Conservation (phyloP, 352 stramenopile genomes). For the Aphanomyces cochlioides region DNA sequence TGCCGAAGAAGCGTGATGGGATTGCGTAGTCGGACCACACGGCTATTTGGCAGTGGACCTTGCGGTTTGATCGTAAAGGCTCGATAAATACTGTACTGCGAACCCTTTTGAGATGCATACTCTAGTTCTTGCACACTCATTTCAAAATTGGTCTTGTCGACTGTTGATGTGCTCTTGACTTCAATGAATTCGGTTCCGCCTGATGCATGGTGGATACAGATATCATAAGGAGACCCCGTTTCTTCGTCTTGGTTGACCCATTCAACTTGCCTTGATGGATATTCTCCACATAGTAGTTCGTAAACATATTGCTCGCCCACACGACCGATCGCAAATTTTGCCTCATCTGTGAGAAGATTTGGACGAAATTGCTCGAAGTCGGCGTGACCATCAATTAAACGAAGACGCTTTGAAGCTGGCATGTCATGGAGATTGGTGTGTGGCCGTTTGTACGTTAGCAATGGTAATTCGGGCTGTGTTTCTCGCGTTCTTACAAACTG, state of each 20-base stretch:
- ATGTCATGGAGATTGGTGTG: no score
- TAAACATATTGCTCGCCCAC: conserved; percentile 83
- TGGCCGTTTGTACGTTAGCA: no score
- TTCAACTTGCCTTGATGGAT: conserved; percentile 44
- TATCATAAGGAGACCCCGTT: conserved; percentile 78
- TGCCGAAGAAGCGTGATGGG: conserved; percentile 72
- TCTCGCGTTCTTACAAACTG: background rate
- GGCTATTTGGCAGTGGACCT: conserved; percentile 59
- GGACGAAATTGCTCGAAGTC: background rate
- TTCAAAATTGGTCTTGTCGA: conserved; percentile 85
- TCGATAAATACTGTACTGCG: conserved; percentile 78
- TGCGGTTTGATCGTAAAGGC: conserved; percentile 65
- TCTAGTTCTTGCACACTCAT: conserved; percentile 88
- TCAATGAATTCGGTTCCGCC: conserved; percentile 71
- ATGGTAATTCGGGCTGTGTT: no score
- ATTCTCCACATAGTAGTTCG: conserved; percentile 54
- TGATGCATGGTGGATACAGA: conserved; percentile 46
- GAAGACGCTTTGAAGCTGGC: no score
- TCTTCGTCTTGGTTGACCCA: conserved; percentile 82
- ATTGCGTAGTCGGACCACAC: conserved; percentile 83
- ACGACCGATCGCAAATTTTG: conserved; percentile 69
- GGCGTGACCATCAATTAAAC: background rate
- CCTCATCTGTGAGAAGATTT: conserved; percentile 47
- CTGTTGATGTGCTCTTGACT: conserved; percentile 82
- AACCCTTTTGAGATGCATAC: conserved; percentile 69